Conservation (phyloP, 2,329 filamentous ascomycete genomes). For the Claviceps lovelessii region DNA sequence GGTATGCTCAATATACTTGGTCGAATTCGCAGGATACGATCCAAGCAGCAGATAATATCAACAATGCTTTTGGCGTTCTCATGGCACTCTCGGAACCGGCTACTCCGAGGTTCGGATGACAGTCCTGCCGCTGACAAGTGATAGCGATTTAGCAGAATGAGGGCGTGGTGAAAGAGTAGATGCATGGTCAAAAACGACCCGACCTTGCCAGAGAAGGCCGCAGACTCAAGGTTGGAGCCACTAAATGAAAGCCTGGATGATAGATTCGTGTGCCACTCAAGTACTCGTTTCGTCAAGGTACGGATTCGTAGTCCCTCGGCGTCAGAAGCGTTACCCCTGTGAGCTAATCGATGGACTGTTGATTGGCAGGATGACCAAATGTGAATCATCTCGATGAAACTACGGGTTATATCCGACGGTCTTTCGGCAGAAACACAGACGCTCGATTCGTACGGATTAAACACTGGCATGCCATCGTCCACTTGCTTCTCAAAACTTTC, state of each 20-base stretch:
- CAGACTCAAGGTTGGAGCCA: conserved; percentile 41
- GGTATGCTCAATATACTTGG: conserved; percentile 27
- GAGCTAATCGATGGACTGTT: conserved; percentile 33
- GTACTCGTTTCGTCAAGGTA: conserved; percentile 34
- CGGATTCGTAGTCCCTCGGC: conserved; percentile 24
- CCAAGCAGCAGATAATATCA: conserved; percentile 28
- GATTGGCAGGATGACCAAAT: conserved; percentile 52
- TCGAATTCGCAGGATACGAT: conserved; percentile 20
- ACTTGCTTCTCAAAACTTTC: conserved; percentile 46
- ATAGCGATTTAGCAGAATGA: conserved; percentile 52
- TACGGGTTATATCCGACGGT: conserved; percentile 39
- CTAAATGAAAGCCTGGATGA: conserved; percentile 41
- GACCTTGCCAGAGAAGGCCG: conserved; percentile 35
- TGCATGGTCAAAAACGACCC: conserved; percentile 51
- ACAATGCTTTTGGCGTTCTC: conserved; percentile 40
- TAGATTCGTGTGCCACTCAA: conserved; percentile 43
- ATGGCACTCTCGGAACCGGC: conserved; percentile 33
- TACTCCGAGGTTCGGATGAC: conserved; percentile 23
- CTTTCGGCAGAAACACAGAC: conserved; percentile 11
- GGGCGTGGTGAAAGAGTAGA: conserved; percentile 48
- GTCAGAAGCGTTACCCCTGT: conserved; percentile 14
- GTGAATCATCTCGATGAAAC: conserved; percentile 46
- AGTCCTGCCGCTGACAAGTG: conserved; percentile 27
- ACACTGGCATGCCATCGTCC: conserved; percentile 43
- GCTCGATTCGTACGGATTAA: conserved; percentile 32